A percentile compares a stretch with the other conserved stretches of the same genome.
Evolutionary conservation across 2,329 filamentous ascomycete species (phyloP).

Genomic region (Cladosporium sp.): DNA sequence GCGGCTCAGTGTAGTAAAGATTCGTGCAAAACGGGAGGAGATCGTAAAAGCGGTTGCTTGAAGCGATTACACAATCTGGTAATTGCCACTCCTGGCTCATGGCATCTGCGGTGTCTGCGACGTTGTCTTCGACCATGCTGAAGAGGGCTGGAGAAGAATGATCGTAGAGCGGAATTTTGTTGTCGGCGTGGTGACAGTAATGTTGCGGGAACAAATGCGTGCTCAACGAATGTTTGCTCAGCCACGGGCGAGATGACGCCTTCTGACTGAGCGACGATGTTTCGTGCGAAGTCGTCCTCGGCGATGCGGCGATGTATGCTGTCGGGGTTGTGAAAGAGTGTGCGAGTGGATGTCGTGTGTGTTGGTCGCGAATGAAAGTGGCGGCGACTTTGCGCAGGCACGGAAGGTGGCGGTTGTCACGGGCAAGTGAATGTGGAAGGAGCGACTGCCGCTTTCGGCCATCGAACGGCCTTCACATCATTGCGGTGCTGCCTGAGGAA

Average conservation of each 20-base stretch:
- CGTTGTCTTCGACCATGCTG: conserved; percentile 14
- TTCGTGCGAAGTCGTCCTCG: not conserved
- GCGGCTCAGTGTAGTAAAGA: conserved; percentile 20
- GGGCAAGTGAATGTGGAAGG: conserved; percentile 14
- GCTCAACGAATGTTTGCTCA: not conserved
- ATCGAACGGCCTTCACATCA: conserved; percentile 1
- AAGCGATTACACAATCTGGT: conserved; percentile 22
- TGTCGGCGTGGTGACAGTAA: not conserved
- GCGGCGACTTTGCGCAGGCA: not conserved
- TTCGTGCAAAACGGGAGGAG: conserved; percentile 24
- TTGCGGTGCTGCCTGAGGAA: not conserved
- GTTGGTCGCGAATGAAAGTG: not conserved
- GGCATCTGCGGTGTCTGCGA: not conserved
- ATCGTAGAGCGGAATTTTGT: not conserved
- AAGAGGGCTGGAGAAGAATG: not conserved
- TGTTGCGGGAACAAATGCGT: not conserved
- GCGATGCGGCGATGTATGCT: not conserved
- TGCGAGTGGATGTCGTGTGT: not conserved
- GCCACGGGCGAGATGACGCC: conserved; percentile 11
- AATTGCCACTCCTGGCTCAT: not conserved
- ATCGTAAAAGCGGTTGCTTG: conserved; percentile 25
- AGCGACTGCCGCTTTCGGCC: conserved; percentile 9
- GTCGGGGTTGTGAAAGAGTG: not conserved
- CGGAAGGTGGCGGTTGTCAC: conserved; percentile 4
- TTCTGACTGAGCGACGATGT: not conserved